Evolutionary conservation across 257 asterid species (phyloP).

Genomic region (Solanum stenotomum): DNA sequence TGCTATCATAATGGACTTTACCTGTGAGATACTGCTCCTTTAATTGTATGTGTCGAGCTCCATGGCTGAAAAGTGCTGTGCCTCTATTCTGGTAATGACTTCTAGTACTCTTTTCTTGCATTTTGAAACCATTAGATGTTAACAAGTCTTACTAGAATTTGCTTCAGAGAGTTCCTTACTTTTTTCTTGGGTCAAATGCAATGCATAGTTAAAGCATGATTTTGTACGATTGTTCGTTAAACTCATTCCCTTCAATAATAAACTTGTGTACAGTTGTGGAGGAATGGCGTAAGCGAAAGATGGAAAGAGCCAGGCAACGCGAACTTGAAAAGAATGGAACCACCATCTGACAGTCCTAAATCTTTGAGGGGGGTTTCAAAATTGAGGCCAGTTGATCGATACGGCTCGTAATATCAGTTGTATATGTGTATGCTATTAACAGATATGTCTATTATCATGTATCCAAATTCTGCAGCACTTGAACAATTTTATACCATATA

Average conservation of each 20-base stretch:
- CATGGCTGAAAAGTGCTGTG: background rate
- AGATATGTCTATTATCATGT: background rate
- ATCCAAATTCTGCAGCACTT: background rate
- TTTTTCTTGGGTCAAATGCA: background rate
- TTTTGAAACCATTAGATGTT: background rate
- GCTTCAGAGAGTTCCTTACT: background rate
- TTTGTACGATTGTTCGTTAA: background rate
- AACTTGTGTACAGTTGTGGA: slow-evolving; percentile 45
- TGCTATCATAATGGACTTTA: background rate
- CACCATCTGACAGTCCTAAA: background rate
- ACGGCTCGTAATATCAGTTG: background rate
- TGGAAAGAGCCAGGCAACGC: slow-evolving; percentile 82
- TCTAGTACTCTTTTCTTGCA: background rate
- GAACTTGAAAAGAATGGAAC: slow-evolving; percentile 46
- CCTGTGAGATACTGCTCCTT: background rate
- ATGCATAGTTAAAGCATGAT: background rate
- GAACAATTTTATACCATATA: background rate
- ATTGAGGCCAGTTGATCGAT: background rate
- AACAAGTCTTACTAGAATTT: background rate
- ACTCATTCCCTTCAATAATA: background rate
- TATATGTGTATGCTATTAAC: background rate
- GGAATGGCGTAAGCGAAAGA: slow-evolving; percentile 92
- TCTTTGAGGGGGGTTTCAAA: background rate
- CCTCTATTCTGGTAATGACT: background rate
- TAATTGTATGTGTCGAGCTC: background rate